Conservation (phyloP, 148 eudicot species). For the Rhododendron griersonianum region DNA sequence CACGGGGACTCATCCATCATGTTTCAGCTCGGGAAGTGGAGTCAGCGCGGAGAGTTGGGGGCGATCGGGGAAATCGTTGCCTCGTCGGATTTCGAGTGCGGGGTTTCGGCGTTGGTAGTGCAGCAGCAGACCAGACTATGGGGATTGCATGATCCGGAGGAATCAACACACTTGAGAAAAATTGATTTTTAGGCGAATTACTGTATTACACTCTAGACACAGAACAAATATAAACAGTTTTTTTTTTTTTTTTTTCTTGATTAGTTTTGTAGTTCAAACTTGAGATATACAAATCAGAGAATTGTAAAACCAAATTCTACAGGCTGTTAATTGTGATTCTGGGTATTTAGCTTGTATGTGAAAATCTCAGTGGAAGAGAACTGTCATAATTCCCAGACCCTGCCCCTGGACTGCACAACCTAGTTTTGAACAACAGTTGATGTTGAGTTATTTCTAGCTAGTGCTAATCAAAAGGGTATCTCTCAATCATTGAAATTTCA, state of each 20-base stretch:
- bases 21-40: constrained; percentile 33
- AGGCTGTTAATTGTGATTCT: background rate
- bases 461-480: background rate
- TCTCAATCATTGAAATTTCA: background rate
- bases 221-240: background rate
- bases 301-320: background rate
- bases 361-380: background rate
- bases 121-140: constrained; percentile 44
- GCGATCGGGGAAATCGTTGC: constrained; percentile 51
- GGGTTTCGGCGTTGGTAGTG: constrained; percentile 28
- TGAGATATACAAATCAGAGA: background rate
- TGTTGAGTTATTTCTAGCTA: background rate
- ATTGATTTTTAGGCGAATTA: constrained; percentile 14
- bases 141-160: constrained; percentile 48
- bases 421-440: background rate
- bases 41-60: constrained; percentile 41
- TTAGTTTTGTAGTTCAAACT: background rate
- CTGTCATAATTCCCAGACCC: background rate
- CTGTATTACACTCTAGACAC: background rate
- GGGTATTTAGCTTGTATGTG: background rate
- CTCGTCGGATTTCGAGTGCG: constrained; percentile 17
- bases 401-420: background rate
- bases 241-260: background rate
- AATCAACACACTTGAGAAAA: constrained; percentile 34
- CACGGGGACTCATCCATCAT: constrained; percentile 32